Conservation (phyloP, 2,329 filamentous ascomycete species). For the Alternaria rosae region DNA sequence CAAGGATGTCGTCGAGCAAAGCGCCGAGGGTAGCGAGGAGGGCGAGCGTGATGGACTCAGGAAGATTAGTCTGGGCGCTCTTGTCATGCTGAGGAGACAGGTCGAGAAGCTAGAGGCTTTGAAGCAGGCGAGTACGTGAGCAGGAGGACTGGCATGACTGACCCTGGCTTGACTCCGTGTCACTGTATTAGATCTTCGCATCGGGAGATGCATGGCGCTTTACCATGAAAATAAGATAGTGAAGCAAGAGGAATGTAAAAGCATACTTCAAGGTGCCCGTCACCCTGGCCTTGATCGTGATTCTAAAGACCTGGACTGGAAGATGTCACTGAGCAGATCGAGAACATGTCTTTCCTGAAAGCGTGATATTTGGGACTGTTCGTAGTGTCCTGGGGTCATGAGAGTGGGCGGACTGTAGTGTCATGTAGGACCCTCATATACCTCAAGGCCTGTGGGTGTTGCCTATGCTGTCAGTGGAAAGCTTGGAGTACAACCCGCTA, state of each 20-base stretch:
- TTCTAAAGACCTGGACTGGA: background rate
- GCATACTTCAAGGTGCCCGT: background rate
- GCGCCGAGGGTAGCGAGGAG: slow-evolving; percentile 36
- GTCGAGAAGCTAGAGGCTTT: slow-evolving; percentile 48
- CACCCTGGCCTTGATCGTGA: background rate
- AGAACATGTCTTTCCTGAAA: background rate
- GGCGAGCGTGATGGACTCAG: slow-evolving; percentile 54
- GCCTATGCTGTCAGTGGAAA: rapidly evolving
- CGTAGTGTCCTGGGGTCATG: background rate
- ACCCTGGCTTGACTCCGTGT: background rate
- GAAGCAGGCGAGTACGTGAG: background rate
- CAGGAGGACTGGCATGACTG: too few relatives aligned
- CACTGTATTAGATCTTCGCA: background rate
- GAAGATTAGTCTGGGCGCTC: slow-evolving; percentile 57
- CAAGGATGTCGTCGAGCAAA: slow-evolving; percentile 52
- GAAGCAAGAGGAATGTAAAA: background rate
- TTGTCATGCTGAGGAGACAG: slow-evolving; percentile 52
- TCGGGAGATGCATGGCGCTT: background rate
- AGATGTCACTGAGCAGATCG: background rate
- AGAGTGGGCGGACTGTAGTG: background rate
- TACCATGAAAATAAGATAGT: background rate
- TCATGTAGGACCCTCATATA: background rate
- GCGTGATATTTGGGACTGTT: background rate
- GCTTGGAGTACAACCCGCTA: rapidly evolving
- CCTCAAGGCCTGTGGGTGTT: background rate